phyloP scores from a whole-genome alignment of 208 protist genomes.

The Trypanosoma mega region DNA sequence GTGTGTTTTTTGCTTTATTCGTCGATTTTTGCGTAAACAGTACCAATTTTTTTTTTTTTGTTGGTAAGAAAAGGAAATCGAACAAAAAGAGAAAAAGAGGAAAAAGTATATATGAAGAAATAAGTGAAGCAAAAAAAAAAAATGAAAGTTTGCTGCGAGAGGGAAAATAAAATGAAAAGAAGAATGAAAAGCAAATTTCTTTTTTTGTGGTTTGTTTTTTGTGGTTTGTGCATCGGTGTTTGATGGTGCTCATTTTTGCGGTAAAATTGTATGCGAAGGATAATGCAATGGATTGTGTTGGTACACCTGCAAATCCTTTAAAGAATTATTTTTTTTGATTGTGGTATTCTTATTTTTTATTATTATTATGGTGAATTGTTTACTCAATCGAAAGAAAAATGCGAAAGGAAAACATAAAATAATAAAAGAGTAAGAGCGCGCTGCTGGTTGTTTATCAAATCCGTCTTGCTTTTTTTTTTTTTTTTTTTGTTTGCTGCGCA shows the following conservation, averaged over 20 bases:
- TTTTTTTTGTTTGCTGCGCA: too few relatives aligned
- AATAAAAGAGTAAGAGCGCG: slow-evolving; percentile 10
- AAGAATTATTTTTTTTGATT: too few relatives aligned
- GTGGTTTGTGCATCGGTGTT: too few relatives aligned
- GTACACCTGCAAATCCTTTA: too few relatives aligned
- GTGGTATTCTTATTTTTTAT: too few relatives aligned
- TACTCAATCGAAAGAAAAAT: slow-evolving; percentile 1
- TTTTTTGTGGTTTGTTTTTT: too few relatives aligned
- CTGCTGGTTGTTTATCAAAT: too few relatives aligned
- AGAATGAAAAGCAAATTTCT: slow-evolving; percentile 1
- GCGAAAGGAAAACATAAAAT: slow-evolving; percentile 1
- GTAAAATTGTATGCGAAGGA: too few relatives aligned
- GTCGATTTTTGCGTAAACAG: neutral
- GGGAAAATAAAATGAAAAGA: slow-evolving; percentile 9
- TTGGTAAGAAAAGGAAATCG: neutral
- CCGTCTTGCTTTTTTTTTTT: too few relatives aligned
- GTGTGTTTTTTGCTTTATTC: slow-evolving; percentile 3
- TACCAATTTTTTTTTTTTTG: neutral
- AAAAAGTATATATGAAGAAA: neutral
- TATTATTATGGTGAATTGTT: slow-evolving; percentile 7
- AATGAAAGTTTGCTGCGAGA: neutral
- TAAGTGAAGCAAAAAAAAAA: slow-evolving; percentile 5
- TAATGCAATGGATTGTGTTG: too few relatives aligned
- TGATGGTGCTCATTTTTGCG: too few relatives aligned
- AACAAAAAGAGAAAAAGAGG: slow-evolving; percentile 9